Conservation (phyloP, 257 asterid species). For the Striga asiatica region DNA sequence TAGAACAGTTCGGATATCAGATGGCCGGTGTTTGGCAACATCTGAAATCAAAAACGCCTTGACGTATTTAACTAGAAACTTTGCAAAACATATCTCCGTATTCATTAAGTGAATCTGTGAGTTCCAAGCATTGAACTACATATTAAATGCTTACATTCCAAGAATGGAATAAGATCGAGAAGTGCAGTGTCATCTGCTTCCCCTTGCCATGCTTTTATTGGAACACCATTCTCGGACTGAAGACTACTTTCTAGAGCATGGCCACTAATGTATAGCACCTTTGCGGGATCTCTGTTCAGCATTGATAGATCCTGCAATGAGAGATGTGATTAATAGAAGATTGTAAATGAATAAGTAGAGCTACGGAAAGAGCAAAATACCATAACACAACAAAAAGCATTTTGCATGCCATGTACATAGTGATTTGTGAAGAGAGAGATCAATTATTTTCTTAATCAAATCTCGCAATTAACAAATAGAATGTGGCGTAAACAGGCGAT, state of each 20-base stretch:
- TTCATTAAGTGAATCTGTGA: conserved; percentile 4
- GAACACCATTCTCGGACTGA: conserved; percentile 66
- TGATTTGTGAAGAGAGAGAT: neutral
- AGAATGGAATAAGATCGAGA: conserved; percentile 77
- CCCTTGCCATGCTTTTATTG: conserved; percentile 68
- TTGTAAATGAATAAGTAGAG: neutral
- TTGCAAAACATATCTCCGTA: neutral
- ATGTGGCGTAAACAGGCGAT: no score
- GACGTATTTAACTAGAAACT: neutral
- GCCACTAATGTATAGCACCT: conserved; percentile 61
- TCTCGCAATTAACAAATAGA: neutral
- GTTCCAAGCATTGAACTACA: neutral
- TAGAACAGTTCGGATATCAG: conserved; percentile 72
- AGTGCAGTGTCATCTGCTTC: conserved; percentile 80
- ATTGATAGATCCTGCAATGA: conserved; percentile 69
- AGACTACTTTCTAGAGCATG: conserved; percentile 71
- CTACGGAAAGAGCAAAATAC: neutral
- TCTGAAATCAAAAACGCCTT: conserved; percentile 33
- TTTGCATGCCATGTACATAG: neutral
- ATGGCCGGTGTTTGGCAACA: conserved; percentile 65
- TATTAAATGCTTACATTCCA: conserved; percentile 55
- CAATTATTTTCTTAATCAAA: neutral
- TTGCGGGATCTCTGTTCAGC: conserved; percentile 78
- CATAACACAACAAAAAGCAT: neutral
- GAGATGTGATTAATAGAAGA: neutral